Percentiles rank a stretch among this genome's conserved stretches.
These are phyloP conservation scores for Hyaloscypha hepaticicola DNA, from an alignment of 495 filamentous ascomycete genomes.

Conservation along the genomic window DNA sequence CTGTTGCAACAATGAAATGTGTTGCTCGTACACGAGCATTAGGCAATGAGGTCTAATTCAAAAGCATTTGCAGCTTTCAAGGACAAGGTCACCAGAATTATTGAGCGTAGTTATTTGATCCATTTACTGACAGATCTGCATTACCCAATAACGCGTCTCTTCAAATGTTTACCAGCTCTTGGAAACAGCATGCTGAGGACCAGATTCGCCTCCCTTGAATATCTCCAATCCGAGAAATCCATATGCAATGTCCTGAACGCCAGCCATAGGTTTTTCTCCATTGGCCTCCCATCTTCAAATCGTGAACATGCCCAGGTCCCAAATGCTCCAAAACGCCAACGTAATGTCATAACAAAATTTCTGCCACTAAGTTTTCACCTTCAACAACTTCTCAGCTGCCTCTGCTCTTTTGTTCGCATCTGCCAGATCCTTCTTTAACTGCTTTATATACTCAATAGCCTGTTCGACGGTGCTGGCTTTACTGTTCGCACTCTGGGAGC, in stretches of 20 bases:
- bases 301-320: conserved; percentile 14
- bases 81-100: background rate
- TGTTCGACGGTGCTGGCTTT: conserved; percentile 96
- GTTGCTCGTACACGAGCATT: background rate
- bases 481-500: conserved; percentile 64
- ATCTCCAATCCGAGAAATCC: background rate
- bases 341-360: conserved; percentile 1
- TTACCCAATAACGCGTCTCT: background rate
- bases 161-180: background rate
- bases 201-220: background rate
- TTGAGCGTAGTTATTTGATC: background rate
- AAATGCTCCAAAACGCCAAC: conserved; percentile 7
- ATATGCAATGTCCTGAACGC: background rate
- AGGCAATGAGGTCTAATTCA: background rate
- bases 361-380: background rate
- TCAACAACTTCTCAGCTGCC: conserved; percentile 59
- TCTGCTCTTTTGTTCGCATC: conserved; percentile 65
- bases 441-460: conserved; percentile 93
- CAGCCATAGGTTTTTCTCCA: background rate
- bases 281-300: conserved; percentile 7
- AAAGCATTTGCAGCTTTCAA: background rate
- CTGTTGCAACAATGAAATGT: too few species aligned
- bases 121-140: background rate
- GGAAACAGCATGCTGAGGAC: background rate
- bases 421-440: conserved; percentile 70